Evolutionary conservation across 345 rosid species (phyloP), one percentile per base, ranked within the genome.

Genomic region (Citrus medica): DNA sequence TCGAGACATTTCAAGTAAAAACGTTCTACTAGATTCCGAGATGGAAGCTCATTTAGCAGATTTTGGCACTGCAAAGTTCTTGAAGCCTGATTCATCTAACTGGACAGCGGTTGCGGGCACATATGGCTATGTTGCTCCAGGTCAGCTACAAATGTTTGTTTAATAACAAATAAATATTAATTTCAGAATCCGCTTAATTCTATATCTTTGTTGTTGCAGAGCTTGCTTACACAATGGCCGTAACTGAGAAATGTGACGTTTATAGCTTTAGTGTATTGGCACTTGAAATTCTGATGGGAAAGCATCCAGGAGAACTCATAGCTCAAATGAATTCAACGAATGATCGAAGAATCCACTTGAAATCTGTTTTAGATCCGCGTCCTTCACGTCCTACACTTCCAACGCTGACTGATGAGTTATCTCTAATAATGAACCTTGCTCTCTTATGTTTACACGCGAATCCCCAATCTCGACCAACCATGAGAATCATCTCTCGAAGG

Each of bases 391-490:
- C 78, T 7, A 6, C n/a, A 7, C 73, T 21, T 21, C 65, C 24
- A 62, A 75, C 48, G 53, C 58, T 60, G 35, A 9, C 65, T 32
- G 25, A 77, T 73, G 61, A 60, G 16, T 35, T 81, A 25, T 58
- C 35, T 6, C 35, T 69, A 30, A 4, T 81, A 28, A 6, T 61
- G 21, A 40, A 5, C 13, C 58, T 46, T 24, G 74, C 75, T 22
- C 28, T 67, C 56, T 30, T 35, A 2, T 81, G 80, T 77, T 24
- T 72, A 60, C 24, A 10, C 46, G 6, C 17, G 16, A 51, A 72
- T 46, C 83, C 83, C 10, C 64, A 59, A 21, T 76, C 83, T 46
- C 62, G 78, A 51, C 84, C 84, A 10, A n/a, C 78, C 40, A 73
- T 77, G 81, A 63, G 61, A 48, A 53, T 13, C 37, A 79, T 81